Percentiles rank a stretch among this genome's conserved stretches.
These are phyloP conservation scores for Phytophthora rubi DNA, from an alignment of 352 stramenopile species.

Conservation along the genomic window DNA sequence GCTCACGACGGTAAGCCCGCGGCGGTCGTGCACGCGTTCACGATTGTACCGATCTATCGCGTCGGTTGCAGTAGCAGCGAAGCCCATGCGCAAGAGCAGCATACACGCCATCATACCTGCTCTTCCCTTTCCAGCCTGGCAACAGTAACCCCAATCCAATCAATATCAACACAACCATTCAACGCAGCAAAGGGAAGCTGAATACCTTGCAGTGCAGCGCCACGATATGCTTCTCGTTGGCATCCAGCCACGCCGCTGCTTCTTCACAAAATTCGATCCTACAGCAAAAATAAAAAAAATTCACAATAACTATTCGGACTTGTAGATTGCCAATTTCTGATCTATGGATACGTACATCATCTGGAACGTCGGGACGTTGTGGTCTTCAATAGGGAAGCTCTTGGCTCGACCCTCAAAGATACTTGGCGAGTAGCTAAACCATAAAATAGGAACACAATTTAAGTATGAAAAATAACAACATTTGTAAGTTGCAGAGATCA, in stretches of 20 bases:
- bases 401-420: slow-evolving; percentile 59
- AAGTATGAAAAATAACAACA: slow-evolving; percentile 2
- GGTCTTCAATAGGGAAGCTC: slow-evolving; percentile 74
- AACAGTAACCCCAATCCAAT: background rate
- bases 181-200: too few species aligned
- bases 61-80: slow-evolving; percentile 40
- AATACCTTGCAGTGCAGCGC: slow-evolving; percentile 79
- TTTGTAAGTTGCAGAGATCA: background rate
- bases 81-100: slow-evolving; percentile 73
- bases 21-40: slow-evolving; percentile 58
- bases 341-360: slow-evolving; percentile 47
- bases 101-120: slow-evolving; percentile 85
- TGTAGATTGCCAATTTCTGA: background rate
- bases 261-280: slow-evolving; percentile 81
- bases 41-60: slow-evolving; percentile 78
- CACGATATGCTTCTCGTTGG: slow-evolving; percentile 49
- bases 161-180: background rate
- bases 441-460: background rate
- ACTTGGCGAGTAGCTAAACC: slow-evolving; percentile 51
- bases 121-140: slow-evolving; percentile 69
- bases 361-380: slow-evolving; percentile 74
- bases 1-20: slow-evolving; percentile 68
- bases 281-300: slow-evolving; percentile 9
- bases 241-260: slow-evolving; percentile 62
- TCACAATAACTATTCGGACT: background rate